Evolutionary conservation across 352 stramenopile species (phyloP).

Genomic region (Globisporangium iwayamae): DNA sequence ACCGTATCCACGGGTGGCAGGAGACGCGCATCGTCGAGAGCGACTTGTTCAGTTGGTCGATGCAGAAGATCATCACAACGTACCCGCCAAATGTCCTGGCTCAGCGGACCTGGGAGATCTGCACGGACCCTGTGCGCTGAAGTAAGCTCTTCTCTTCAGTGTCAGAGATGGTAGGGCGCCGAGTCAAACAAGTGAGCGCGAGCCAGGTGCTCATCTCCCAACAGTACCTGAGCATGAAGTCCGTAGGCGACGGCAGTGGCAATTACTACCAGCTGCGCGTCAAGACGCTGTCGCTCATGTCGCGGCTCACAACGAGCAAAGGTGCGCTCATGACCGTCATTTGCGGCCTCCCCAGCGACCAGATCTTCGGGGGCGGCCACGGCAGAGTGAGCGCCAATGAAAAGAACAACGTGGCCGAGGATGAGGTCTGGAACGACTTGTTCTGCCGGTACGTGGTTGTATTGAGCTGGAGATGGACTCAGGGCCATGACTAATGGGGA

Average conservation of each 20-base stretch:
- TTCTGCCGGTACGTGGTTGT: slow-evolving; percentile 12
- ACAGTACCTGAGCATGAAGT: not conserved
- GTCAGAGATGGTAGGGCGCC: not conserved
- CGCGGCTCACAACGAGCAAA: not conserved
- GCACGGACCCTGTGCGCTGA: slow-evolving; percentile 1
- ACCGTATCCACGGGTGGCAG: not conserved
- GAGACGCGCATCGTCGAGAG: not conserved
- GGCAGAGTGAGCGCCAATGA: not conserved
- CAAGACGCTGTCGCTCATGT: slow-evolving; percentile 12
- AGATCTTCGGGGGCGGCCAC: not conserved
- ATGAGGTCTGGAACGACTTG: slow-evolving; percentile 11
- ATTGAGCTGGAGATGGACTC: not conserved
- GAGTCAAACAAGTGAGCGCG: not conserved
- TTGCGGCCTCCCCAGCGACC: not conserved
- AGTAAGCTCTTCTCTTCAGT: not conserved
- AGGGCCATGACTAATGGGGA: not conserved
- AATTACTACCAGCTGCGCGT: not conserved
- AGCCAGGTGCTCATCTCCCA: slow-evolving; percentile 1
- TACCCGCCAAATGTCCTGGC: not conserved
- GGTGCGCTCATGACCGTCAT: slow-evolving; percentile 1
- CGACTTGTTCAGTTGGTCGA: slow-evolving; percentile 7
- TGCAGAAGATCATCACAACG: slow-evolving; percentile 1
- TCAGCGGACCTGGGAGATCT: slow-evolving; percentile 7
- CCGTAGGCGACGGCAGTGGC: not conserved
- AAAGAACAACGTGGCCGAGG: not conserved